phyloP scores from a whole-genome alignment of 805 yeast species.

The Candida fluviatilis region DNA sequence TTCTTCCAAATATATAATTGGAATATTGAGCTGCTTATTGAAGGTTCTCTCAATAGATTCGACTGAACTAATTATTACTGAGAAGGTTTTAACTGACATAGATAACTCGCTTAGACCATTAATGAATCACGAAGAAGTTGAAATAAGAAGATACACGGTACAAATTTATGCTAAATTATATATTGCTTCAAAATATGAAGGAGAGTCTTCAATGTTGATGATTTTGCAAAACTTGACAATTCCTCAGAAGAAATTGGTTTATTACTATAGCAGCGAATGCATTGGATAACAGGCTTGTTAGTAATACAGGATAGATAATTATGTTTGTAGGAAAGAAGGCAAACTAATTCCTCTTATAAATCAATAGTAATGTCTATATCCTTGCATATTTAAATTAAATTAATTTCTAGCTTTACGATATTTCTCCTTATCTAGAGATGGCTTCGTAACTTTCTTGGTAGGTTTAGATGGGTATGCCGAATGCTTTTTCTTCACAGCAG shows the following conservation, averaged over 20 bases:
- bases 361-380: too few species aligned
- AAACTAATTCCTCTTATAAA: too few species aligned
- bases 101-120: conserved; percentile 25
- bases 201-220: conserved; percentile 3
- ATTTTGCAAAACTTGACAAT: conserved; percentile 35
- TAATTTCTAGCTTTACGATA: not conserved
- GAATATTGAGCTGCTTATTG: conserved; percentile 11
- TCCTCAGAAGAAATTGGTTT: conserved; percentile 45
- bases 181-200: conserved; percentile 14
- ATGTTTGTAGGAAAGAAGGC: too few species aligned
- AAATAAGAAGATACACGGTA: conserved; percentile 33
- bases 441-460: not conserved
- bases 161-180: conserved; percentile 35
- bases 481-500: not conserved
- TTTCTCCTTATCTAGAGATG: not conserved
- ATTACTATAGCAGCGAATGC: conserved; percentile 34
- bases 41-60: conserved; percentile 20
- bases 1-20: not conserved
- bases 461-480: not conserved
- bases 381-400: too few species aligned
- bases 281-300: conserved; percentile 1
- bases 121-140: conserved; percentile 28
- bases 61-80: conserved; percentile 14
- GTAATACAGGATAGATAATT: not conserved
- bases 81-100: conserved; percentile 16